phyloP scores from a whole-genome alignment of 2,329 filamentous ascomycete species.

The Exophiala aquamarina region DNA sequence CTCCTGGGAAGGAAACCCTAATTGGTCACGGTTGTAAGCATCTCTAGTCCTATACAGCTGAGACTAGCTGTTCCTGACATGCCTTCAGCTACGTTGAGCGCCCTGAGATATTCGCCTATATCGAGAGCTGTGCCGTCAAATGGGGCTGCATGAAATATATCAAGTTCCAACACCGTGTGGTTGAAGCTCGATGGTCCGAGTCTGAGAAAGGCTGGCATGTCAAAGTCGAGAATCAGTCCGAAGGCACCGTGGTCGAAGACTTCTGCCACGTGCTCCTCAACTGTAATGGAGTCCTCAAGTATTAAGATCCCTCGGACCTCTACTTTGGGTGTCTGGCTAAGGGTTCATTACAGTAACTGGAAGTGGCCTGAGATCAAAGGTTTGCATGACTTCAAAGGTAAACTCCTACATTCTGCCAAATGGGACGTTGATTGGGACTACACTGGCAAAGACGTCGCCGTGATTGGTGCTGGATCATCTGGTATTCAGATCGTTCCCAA shows the following conservation, averaged over 20 bases:
- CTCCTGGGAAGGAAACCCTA: conserved; percentile 65
- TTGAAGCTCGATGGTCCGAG: conserved; percentile 57
- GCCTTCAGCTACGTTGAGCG: conserved; percentile 50
- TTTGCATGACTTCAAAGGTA: conserved; percentile 35
- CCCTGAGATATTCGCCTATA: conserved; percentile 20
- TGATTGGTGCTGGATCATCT: conserved; percentile 29
- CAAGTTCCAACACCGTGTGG: conserved; percentile 56
- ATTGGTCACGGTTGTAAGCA: conserved; percentile 61
- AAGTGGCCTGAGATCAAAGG: conserved; percentile 35
- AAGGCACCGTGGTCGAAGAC: conserved; percentile 15
- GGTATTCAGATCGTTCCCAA: conserved; percentile 35
- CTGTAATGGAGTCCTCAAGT: conserved; percentile 35
- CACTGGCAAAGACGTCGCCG: conserved; percentile 25
- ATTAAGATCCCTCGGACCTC: conserved; percentile 55
- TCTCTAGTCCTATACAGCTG: not conserved
- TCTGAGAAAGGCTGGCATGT: conserved; percentile 27
- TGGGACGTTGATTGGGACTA: conserved; percentile 33
- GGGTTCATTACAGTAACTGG: conserved; percentile 53
- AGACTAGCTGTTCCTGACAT: no score
- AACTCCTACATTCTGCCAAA: conserved; percentile 33
- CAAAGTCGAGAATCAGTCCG: conserved; percentile 17
- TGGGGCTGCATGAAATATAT: conserved; percentile 53
- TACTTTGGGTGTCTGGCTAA: conserved; percentile 54
- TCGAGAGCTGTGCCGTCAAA: conserved; percentile 15
- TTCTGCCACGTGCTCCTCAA: conserved; percentile 30